These are phyloP conservation scores for Wallacemonas rigidus DNA, from an alignment of 208 protist genomes.

Conservation along the genomic window DNA sequence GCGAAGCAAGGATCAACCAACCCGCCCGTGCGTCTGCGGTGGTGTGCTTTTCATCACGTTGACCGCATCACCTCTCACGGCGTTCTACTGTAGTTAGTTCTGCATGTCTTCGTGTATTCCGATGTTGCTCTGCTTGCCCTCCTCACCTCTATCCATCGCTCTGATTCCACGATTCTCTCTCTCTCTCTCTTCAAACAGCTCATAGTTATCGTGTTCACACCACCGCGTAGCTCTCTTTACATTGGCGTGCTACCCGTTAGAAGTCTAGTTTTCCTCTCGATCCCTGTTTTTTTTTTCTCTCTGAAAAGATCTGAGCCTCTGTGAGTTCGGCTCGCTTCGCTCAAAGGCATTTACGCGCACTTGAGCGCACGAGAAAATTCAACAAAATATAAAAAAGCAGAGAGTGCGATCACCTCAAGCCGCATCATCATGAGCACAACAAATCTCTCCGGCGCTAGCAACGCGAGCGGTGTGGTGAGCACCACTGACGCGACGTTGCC, in stretches of 20 bases:
- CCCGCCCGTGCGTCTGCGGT: too few species aligned
- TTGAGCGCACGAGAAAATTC: neutral
- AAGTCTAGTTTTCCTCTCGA: neutral
- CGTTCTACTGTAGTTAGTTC: too few species aligned
- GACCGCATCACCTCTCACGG: too few species aligned
- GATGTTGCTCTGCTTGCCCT: too few species aligned
- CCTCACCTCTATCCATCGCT: too few species aligned
- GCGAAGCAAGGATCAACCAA: too few species aligned
- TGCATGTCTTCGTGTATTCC: too few species aligned
- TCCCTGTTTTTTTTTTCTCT: conserved; percentile 11
- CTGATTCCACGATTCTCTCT: neutral
- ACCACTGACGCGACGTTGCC: conserved; percentile 21
- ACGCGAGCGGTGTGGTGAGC: conserved; percentile 1
- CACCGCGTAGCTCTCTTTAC: too few species aligned
- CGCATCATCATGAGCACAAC: neutral
- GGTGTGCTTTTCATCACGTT: too few species aligned
- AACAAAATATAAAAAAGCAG: neutral
- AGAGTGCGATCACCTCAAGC: neutral
- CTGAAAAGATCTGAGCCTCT: neutral
- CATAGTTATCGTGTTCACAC: conserved; percentile 5
- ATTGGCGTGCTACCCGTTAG: too few species aligned
- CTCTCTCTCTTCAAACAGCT: conserved; percentile 6
- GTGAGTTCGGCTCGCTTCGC: too few species aligned
- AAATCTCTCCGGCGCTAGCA: conserved; percentile 4
- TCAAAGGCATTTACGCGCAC: too few species aligned